phyloP scores from a whole-genome alignment of 805 yeast species.

The Grigorovia humatica region DNA sequence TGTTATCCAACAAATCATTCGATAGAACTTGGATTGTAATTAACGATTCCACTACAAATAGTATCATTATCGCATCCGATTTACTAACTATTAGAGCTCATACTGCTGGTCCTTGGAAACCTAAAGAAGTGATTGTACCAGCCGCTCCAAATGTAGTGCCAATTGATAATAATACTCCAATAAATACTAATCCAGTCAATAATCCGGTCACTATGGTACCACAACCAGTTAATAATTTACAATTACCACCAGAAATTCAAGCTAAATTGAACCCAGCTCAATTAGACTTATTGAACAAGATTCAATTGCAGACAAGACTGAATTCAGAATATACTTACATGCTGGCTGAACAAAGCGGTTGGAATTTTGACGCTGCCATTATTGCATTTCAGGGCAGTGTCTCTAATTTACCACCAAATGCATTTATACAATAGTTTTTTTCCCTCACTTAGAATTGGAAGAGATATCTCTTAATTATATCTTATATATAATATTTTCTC shows the following conservation, averaged over 20 bases:
- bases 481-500: too few relatives aligned
- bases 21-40: constrained; percentile 79
- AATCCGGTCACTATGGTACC: constrained; percentile 1
- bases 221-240: constrained; percentile 24
- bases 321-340: constrained; percentile 68
- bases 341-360: constrained; percentile 80
- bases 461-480: too few relatives aligned
- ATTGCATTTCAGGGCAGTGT: constrained; percentile 61
- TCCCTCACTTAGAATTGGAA: too few relatives aligned
- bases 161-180: constrained; percentile 1
- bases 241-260: constrained; percentile 46
- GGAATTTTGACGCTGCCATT: constrained; percentile 66
- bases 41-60: constrained; percentile 38
- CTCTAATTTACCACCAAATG: constrained; percentile 48
- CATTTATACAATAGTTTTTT: constrained; percentile 29
- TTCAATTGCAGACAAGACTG: constrained; percentile 64
- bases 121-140: not conserved
- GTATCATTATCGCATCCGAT: constrained; percentile 79
- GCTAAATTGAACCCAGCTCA: constrained; percentile 44
- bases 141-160: not conserved
- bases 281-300: constrained; percentile 51
- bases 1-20: constrained; percentile 59
- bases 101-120: constrained; percentile 50
- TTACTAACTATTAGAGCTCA: constrained; percentile 56
- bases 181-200: constrained; percentile 3